phyloP scores from a whole-genome alignment of 2,329 filamentous ascomycete genomes.

The Cercospora nicotianae region DNA sequence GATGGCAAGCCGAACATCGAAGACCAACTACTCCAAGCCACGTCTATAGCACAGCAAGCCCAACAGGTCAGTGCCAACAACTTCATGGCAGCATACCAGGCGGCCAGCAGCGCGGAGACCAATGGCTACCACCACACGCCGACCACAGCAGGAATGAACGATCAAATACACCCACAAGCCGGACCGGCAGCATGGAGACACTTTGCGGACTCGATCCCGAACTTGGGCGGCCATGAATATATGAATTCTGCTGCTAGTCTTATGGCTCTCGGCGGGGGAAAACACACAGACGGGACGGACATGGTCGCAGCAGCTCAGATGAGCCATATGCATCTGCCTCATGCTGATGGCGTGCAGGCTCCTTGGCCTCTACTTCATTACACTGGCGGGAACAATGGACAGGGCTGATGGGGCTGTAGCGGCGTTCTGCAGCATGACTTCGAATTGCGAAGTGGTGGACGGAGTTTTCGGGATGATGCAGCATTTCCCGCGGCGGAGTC shows the following conservation, averaged over 20 bases:
- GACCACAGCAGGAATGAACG: conserved; percentile 17
- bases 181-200: conserved; percentile 37
- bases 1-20: conserved; percentile 31
- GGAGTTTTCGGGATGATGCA: neutral
- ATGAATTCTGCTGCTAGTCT: conserved; percentile 19
- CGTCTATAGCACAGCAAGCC: conserved; percentile 9
- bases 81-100: conserved; percentile 27
- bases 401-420: neutral
- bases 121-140: conserved; percentile 19
- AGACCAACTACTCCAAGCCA: conserved; percentile 25
- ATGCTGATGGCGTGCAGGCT: conserved; percentile 22
- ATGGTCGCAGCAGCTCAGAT: conserved; percentile 23
- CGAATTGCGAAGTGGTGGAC: neutral
- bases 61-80: conserved; percentile 20
- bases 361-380: conserved; percentile 28
- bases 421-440: neutral
- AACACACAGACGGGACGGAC: conserved; percentile 14
- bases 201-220: conserved; percentile 34
- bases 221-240: conserved; percentile 23
- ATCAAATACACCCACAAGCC: conserved; percentile 20
- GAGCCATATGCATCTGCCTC: conserved; percentile 28
- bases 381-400: neutral
- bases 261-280: conserved; percentile 22
- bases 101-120: conserved; percentile 15
- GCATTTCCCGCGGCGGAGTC: neutral